Evolutionary conservation across 257 asterid genomes (phyloP), one percentile per base, ranked within the genome.

Genomic region (Scutellaria galericulata): DNA sequence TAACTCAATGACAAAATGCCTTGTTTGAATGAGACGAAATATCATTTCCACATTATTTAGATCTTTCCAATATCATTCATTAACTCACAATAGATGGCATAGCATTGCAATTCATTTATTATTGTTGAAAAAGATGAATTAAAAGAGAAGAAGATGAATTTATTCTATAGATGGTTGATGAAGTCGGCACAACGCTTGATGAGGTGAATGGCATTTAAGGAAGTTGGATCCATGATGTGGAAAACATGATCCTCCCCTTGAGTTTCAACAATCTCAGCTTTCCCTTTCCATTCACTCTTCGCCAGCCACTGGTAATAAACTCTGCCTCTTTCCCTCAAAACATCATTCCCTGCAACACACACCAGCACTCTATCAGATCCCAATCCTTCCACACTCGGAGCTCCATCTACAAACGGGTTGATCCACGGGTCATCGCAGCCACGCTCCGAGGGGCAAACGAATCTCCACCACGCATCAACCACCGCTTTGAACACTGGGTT

Each of bases 391-490:
- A 87, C 31, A 13, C 51, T 18, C 52, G 83, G 71, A 2, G 73
- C 83, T 0, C 81, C 89, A 14, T 18, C 42, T 7, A 20, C 82
- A n/a, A 88, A 81, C 37, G 97, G 97, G 77, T 92, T 92, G 70
- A 92, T 88, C 40, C 65, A 51, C 64, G 93, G 95, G 56, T 92
- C 93, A 15, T 89, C 84, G 46, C 86, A 79, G 0, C 95, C 92
- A 12, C 20, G 47, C 11, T 79, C 85, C 14, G 95, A 86, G 3
- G 85, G 86, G 52, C 93, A 88, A 3, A 92, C 92, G 71, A 86
- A 88, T 27, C 44, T 58, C 96, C 96, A 92, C 95, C 96, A 89
- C 64, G 78, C 68, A 35, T 91, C 96, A 12, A 91, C 91, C 86
- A 86, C 83, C 12, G 76, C 71, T 40, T 89, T 92, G 79, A 88